Conservation (phyloP, 257 asterid species). For the Prunella vulgaris region DNA sequence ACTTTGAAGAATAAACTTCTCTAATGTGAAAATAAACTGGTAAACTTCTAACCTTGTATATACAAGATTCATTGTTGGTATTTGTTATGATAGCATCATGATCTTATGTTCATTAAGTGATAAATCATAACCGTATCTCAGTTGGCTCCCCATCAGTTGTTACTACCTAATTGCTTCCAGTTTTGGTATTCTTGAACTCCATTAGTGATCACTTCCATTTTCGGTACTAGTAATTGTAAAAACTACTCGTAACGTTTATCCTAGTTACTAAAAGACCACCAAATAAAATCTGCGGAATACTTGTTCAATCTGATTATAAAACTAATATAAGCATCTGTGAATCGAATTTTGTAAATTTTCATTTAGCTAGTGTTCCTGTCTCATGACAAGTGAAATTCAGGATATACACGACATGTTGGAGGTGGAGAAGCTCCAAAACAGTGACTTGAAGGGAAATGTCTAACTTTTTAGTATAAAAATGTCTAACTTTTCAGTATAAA, state of each 20-base stretch:
- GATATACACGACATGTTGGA: slow-evolving; percentile 31
- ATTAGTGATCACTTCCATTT: not conserved
- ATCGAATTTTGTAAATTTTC: not conserved
- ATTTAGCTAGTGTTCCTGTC: not conserved
- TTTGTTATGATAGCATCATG: too few species aligned
- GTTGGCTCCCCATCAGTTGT: not conserved
- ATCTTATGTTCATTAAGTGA: not conserved
- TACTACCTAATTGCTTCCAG: too few species aligned
- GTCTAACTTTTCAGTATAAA: too few species aligned
- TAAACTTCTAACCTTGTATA: not conserved
- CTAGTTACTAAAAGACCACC: not conserved
- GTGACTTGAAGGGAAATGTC: slow-evolving; percentile 31
- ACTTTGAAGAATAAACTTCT: not conserved
- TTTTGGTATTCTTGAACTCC: too few species aligned
- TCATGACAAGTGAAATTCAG: slow-evolving; percentile 28
- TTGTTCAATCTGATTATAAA: not conserved
- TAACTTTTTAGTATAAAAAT: too few species aligned
- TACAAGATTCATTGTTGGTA: too few species aligned
- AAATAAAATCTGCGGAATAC: not conserved
- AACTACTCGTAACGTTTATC: not conserved
- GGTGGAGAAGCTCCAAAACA: slow-evolving; percentile 33
- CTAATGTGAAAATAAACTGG: too few species aligned
- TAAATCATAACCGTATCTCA: not conserved
- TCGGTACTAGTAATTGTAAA: not conserved
- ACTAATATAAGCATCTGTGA: not conserved